Conservation (phyloP, 164 flowering plant genomes). For the Piper betle region DNA sequence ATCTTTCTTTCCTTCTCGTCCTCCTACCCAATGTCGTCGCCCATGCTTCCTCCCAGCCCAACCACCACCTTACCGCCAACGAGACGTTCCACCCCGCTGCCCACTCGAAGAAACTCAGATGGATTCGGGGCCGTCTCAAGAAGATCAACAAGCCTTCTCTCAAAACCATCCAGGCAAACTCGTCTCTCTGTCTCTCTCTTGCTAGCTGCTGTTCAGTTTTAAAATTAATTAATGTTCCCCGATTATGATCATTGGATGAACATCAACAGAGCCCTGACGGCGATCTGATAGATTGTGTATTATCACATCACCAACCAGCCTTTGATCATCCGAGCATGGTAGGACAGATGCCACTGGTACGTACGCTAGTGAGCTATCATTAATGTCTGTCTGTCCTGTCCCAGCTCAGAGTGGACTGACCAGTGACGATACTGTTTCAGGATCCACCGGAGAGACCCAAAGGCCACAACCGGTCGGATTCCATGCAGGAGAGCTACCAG, state of each 20-base stretch:
- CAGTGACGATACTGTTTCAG: constrained; percentile 18
- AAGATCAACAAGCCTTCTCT: constrained; percentile 76
- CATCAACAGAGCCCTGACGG: constrained; percentile 88
- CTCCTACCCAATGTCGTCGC: constrained; percentile 8
- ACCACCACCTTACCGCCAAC: constrained; percentile 2
- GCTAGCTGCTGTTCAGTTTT: neutral
- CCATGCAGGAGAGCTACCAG: constrained; percentile 38
- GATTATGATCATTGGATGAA: neutral
- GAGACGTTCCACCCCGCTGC: constrained; percentile 48
- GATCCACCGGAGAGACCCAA: constrained; percentile 81
- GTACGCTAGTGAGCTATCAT: neutral
- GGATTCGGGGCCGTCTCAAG: constrained; percentile 44
- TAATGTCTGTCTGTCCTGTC: too few relatives aligned
- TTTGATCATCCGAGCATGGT: constrained; percentile 88
- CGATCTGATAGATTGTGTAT: constrained; percentile 83
- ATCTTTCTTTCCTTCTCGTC: constrained; percentile 48
- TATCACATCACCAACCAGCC: constrained; percentile 84
- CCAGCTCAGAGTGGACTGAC: too few relatives aligned
- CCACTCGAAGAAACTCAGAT: constrained; percentile 50
- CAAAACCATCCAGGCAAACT: constrained; percentile 51
- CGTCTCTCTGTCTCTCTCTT: neutral
- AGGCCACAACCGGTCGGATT: constrained; percentile 23
- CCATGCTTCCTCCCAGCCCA: constrained; percentile 16
- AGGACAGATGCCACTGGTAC: constrained; percentile 77
- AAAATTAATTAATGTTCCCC: neutral